A percentile compares a stretch with the other conserved stretches of the same genome.
These are phyloP conservation scores for Fraxinus nigra DNA, from an alignment of 305 asterid species.

Conservation along the genomic window DNA sequence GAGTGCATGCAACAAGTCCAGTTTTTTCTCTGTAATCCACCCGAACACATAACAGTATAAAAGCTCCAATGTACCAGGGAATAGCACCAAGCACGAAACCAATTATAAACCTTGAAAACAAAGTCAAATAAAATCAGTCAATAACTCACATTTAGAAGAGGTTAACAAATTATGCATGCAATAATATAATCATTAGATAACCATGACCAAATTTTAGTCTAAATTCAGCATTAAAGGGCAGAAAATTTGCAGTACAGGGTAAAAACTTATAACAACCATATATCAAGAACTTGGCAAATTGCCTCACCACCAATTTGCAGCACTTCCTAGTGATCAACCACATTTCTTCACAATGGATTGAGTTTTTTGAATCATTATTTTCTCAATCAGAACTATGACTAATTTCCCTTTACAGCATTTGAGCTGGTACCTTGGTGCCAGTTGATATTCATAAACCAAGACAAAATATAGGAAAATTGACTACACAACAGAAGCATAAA, in stretches of 20 bases:
- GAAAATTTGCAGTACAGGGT: neutral
- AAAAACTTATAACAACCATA: neutral
- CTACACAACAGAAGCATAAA: conserved; percentile 8
- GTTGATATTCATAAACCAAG: neutral
- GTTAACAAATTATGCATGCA: neutral
- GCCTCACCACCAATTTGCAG: neutral
- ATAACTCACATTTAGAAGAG: neutral
- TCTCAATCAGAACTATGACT: neutral
- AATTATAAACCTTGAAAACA: conserved; percentile 57
- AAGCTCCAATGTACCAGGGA: conserved; percentile 93
- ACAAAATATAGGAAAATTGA: neutral
- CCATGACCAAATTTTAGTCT: neutral
- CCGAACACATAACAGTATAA: conserved; percentile 67
- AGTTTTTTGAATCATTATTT: neutral
- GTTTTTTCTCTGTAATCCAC: conserved; percentile 89
- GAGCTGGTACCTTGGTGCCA: neutral
- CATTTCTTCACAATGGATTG: neutral
- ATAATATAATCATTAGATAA: neutral
- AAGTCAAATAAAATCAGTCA: conserved; percentile 19
- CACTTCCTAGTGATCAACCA: neutral
- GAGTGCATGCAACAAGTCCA: conserved; percentile 80
- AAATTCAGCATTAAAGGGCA: neutral
- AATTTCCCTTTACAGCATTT: neutral
- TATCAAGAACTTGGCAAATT: neutral
- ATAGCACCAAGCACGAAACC: conserved; percentile 83